A percentile compares a stretch with the other conserved stretches of the same genome.
Evolutionary conservation across 306 rosid genomes (phyloP).

Genomic region (Albizia julibrissin): DNA sequence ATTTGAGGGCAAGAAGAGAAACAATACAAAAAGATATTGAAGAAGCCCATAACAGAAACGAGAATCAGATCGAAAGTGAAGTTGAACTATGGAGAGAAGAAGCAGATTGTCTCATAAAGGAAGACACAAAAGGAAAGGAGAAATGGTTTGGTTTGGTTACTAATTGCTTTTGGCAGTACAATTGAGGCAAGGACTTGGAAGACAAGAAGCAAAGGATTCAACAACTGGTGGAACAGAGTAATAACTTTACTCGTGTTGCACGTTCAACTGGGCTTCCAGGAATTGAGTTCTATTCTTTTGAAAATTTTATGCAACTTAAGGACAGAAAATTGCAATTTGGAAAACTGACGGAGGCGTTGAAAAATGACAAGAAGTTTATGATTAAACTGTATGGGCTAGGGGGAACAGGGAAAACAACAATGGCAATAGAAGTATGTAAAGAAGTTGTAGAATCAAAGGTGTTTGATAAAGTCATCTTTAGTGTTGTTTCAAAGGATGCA

Average conservation of each 20-base stretch:
- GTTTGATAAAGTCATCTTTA: background rate
- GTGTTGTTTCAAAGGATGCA: background rate
- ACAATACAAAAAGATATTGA: background rate
- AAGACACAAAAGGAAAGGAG: background rate
- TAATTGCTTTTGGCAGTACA: background rate
- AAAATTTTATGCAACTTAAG: conserved; percentile 3
- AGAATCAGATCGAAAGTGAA: background rate
- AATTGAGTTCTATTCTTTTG: background rate
- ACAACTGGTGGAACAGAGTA: background rate
- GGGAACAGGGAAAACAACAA: conserved; percentile 28
- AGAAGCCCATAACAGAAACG: background rate
- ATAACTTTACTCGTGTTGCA: background rate
- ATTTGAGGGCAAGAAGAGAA: background rate
- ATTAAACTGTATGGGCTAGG: conserved; percentile 30
- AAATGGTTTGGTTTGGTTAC: background rate
- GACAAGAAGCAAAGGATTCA: background rate
- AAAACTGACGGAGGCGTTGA: background rate
- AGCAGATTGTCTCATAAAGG: background rate
- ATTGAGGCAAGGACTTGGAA: conserved; percentile 1
- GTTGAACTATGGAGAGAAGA: background rate
- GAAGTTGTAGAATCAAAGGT: background rate
- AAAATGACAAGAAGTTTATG: background rate
- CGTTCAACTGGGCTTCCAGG: background rate
- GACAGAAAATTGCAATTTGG: background rate
- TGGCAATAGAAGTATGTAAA: conserved; percentile 10